These are phyloP conservation scores for Raffaelea albimanens DNA, from an alignment of 2,329 filamentous ascomycete species.

Conservation along the genomic window DNA sequence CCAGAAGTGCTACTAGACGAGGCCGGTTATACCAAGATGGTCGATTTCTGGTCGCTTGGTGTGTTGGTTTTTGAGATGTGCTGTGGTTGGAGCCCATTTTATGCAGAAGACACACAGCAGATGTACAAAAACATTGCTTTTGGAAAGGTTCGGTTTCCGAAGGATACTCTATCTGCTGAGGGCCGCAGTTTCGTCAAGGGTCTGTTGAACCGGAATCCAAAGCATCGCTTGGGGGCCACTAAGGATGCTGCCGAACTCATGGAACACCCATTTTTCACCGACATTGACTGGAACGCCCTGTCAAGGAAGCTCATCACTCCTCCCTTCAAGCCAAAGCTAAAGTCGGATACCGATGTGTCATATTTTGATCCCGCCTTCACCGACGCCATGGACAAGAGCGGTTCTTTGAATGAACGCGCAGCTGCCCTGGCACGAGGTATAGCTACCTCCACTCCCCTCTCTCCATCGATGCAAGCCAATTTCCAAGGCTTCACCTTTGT, in stretches of 20 bases:
- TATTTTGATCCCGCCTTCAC: slow-evolving; percentile 99
- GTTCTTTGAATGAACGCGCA: slow-evolving; percentile 84
- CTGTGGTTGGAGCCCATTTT: slow-evolving; percentile 98
- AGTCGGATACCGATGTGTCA: slow-evolving; percentile 90
- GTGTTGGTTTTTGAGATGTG: slow-evolving; percentile 99
- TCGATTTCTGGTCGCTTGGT: slow-evolving; percentile 97
- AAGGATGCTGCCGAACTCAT: slow-evolving; percentile 92
- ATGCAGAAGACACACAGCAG: slow-evolving; percentile 96
- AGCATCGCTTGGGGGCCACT: slow-evolving; percentile 83
- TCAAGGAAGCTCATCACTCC: slow-evolving; percentile 87
- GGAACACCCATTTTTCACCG: slow-evolving; percentile 85
- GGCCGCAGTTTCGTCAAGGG: slow-evolving; percentile 98
- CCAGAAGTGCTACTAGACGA: slow-evolving; percentile 93
- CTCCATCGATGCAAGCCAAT: slow-evolving; percentile 92
- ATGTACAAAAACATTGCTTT: slow-evolving; percentile 99
- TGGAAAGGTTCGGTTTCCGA: slow-evolving; percentile 92
- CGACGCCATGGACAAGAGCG: slow-evolving; percentile 77
- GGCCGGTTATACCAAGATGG: slow-evolving; percentile 98
- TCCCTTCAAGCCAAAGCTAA: slow-evolving; percentile 95
- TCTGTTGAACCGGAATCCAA: slow-evolving; percentile 90
- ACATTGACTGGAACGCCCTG: slow-evolving; percentile 86
- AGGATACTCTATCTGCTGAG: slow-evolving; percentile 88
- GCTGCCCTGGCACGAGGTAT: slow-evolving; percentile 78
- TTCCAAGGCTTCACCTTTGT: slow-evolving; percentile 98
- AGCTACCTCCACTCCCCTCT: slow-evolving; percentile 82